Percentiles rank a stretch among this genome's conserved stretches.
phyloP scores from a whole-genome alignment of 2,329 filamentous ascomycete genomes.

The Sporothrix pallida region DNA sequence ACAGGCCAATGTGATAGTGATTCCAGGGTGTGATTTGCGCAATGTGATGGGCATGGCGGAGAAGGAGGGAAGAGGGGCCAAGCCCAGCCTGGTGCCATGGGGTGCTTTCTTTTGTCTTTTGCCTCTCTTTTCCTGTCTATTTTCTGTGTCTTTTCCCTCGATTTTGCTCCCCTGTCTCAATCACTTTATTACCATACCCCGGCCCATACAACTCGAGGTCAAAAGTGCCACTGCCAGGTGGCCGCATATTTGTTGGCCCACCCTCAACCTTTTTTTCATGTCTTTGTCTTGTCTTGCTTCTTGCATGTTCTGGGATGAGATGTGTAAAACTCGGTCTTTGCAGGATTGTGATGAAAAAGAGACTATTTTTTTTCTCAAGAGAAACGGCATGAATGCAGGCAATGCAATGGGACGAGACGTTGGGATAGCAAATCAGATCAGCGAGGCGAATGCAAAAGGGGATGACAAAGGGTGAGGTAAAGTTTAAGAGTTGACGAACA shows the following conservation, averaged over 20 bases:
- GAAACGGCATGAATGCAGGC: background rate
- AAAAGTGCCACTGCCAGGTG: background rate
- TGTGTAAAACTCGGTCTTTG: background rate
- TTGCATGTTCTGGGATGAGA: constrained; percentile 22
- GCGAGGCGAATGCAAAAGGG: background rate
- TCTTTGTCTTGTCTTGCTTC: background rate
- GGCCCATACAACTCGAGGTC: background rate
- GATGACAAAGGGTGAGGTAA: background rate
- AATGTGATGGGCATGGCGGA: constrained; percentile 16
- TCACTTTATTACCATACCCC: background rate
- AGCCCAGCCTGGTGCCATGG: constrained; percentile 1
- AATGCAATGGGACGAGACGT: background rate
- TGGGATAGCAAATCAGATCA: background rate
- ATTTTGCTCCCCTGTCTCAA: background rate
- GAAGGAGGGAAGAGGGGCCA: background rate
- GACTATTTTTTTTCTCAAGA: background rate
- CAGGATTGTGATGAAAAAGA: constrained; percentile 22
- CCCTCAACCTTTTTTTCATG: background rate
- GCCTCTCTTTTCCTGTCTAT: background rate
- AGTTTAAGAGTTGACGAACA: no score
- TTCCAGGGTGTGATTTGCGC: constrained; percentile 26
- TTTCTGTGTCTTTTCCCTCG: no score
- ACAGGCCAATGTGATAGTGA: constrained; percentile 27
- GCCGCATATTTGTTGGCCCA: constrained; percentile 25
- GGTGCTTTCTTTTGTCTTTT: background rate